phyloP scores from a whole-genome alignment of 2,329 filamentous ascomycete genomes.

The Hymenotorrendiella dingleyae region DNA sequence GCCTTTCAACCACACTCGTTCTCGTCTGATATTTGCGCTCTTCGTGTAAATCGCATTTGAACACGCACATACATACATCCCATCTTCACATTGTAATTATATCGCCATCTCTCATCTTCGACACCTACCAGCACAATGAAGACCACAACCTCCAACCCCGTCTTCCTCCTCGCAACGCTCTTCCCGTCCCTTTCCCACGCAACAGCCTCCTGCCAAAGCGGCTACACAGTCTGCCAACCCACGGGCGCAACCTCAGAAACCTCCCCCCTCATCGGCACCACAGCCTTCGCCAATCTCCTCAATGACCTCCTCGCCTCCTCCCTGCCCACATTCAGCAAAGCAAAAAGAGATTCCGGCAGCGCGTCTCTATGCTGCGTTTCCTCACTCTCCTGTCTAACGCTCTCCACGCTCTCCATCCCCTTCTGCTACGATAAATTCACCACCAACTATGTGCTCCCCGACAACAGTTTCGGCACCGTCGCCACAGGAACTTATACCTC shows the following conservation, averaged over 20 bases:
- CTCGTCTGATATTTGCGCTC: no score
- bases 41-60: no score
- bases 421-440: conserved; percentile 49
- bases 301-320: conserved; percentile 28
- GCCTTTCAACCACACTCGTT: no score
- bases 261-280: conserved; percentile 26
- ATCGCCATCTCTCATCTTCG: no score
- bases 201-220: conserved; percentile 16
- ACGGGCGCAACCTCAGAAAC: conserved; percentile 23
- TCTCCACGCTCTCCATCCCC: conserved; percentile 33
- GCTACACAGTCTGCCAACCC: conserved; percentile 30
- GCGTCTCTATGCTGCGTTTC: conserved; percentile 25
- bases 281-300: conserved; percentile 29
- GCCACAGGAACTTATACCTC: conserved; percentile 38
- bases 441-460: conserved; percentile 42
- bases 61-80: no score
- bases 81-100: no score
- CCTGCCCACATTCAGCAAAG: conserved; percentile 23
- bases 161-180: neutral
- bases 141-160: neutral
- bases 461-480: conserved; percentile 41
- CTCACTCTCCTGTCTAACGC: conserved; percentile 21
- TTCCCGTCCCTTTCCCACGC: neutral
- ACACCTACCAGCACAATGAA: no score
- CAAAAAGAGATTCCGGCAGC: conserved; percentile 13